Evolutionary conservation across 2,329 filamentous ascomycete species (phyloP).

Genomic region (Dothistroma pini): DNA sequence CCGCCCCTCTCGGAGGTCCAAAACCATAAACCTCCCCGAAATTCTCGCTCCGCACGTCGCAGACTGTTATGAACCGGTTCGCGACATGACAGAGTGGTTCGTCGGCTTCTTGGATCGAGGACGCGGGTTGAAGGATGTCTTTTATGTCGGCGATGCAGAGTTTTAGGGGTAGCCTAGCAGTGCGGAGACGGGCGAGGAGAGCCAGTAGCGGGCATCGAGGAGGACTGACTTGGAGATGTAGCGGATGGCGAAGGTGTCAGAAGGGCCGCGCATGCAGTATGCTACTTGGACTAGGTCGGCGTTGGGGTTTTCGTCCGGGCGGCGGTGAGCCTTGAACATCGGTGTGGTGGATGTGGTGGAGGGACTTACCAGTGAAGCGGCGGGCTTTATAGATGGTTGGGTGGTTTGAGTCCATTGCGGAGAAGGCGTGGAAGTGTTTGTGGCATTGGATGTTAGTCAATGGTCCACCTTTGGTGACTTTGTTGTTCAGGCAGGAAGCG

Average conservation of each 20-base stretch:
- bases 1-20: background rate
- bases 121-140: background rate
- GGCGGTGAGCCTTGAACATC: background rate
- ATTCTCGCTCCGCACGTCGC: background rate
- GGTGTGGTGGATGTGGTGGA: background rate
- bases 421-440: background rate
- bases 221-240: background rate
- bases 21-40: background rate
- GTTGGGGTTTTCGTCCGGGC: background rate
- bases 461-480: background rate
- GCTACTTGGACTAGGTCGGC: background rate
- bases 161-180: background rate
- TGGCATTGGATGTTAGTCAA: background rate
- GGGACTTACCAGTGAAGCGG: background rate
- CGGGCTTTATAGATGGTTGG: background rate
- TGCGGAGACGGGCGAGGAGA: background rate
- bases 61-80: background rate
- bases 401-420: background rate
- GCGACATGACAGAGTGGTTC: background rate
- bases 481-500: background rate
- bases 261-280: background rate
- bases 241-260: background rate
- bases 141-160: background rate
- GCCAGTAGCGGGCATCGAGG: background rate
- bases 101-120: background rate